Base-by-base conservation (phyloP, 73 alveolate species). In the Tetrahymena elliotti region DNA sequence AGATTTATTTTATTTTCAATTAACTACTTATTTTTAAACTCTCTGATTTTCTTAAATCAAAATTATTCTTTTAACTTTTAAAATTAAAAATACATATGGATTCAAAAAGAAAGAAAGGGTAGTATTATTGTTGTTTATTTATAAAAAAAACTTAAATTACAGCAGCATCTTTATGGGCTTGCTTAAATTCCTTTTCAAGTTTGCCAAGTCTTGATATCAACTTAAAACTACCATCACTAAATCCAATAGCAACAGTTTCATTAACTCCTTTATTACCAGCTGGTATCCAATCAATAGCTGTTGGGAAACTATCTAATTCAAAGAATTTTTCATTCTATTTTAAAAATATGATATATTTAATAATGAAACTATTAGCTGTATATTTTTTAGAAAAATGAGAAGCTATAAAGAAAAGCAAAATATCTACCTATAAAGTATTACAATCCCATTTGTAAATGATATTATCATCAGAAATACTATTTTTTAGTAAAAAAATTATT, bases 151-250 rank as follows among this genome's bases (percentile, higher is more conserved):
- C 38, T 47, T 5, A 68, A 33, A 31, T 88, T 38, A 15, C 40
- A 93, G 94, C 97, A 52, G 99, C 99, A 31, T 98, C 98, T 68
- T 97, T 95, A 93, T 98, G 99, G n/a, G 99, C 99, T 35, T 98
- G 98, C 38, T 97, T 96, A 4, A 98, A 98, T 31, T 94, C 95
- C 93, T 98, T 98, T 94, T 98, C 99, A n/a, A 98, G 96, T 93
- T 98, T 98, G 82, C 99, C 99, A 20, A 98, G 95, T 96, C 98
- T 98, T 33, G 97, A 92, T 33, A 97, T 94, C 34, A 98, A 84
- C 95, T 95, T 95, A 83, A 98, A 96, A 36, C 98, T 53, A 2
- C 99, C 99, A 68, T 98, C 99, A n/a, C 98, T 82, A 84, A 99
- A 96, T 6, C 98, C 99, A 53, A 98, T 95, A 24, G 99, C 99